Percentiles rank a stretch among this genome's conserved stretches.
These are phyloP conservation scores for Heliosperma pusillum DNA, from an alignment of 148 eudicot species.

Conservation along the genomic window DNA sequence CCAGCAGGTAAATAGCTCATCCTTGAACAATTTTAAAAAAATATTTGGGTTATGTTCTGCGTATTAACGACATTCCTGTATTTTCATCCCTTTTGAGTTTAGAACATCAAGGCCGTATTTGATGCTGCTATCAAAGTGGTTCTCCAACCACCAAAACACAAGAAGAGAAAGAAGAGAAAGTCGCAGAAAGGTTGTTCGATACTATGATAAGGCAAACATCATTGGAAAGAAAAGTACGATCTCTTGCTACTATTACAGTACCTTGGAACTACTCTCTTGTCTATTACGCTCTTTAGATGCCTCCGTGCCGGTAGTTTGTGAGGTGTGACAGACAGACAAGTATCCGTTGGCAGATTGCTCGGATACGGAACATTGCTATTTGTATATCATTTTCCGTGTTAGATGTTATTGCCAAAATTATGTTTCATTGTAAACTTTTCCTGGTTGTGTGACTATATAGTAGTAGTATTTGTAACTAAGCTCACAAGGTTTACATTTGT, in stretches of 20 bases:
- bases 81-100: constrained; percentile 18
- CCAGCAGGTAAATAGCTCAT: constrained; percentile 55
- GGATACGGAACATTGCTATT: constrained; percentile 8
- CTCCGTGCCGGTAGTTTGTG: constrained; percentile 11
- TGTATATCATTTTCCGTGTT: constrained; percentile 14
- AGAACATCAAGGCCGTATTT: constrained; percentile 90
- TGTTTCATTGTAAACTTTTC: constrained; percentile 14
- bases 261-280: constrained; percentile 15
- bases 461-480: constrained; percentile 15
- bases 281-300: constrained; percentile 13
- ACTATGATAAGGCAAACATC: constrained; percentile 35
- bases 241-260: constrained; percentile 13
- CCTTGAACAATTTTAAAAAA: not conserved
- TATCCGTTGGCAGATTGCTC: too few relatives aligned
- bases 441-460: constrained; percentile 16
- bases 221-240: not conserved
- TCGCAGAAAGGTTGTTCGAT: constrained; percentile 69
- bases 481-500: constrained; percentile 17
- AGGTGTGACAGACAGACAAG: constrained; percentile 5
- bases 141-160: constrained; percentile 85
- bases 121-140: constrained; percentile 90
- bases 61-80: not conserved
- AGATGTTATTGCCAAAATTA: not conserved
- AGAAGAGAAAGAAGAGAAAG: constrained; percentile 82
- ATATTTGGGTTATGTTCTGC: not conserved